Conservation (phyloP, 495 filamentous ascomycete species). For the Aspergillus nanangensis region DNA sequence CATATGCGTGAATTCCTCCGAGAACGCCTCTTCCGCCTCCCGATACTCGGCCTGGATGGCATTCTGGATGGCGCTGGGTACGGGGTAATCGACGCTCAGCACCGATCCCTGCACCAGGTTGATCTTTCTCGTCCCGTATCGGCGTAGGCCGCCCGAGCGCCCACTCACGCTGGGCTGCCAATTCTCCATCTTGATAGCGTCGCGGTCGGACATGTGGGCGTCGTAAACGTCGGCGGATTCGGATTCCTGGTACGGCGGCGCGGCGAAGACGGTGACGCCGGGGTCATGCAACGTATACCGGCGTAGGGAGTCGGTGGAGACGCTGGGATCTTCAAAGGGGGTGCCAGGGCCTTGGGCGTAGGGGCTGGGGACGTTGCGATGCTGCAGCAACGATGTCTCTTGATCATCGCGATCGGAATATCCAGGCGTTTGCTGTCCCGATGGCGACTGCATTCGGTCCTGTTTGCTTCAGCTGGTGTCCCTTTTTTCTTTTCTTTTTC, state of each 20-base stretch:
- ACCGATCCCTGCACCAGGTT: slow-evolving; percentile 94
- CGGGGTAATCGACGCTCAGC: slow-evolving; percentile 94
- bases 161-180: slow-evolving; percentile 78
- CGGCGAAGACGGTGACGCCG: slow-evolving; percentile 31
- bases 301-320: slow-evolving; percentile 36
- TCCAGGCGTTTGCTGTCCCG: slow-evolving; percentile 19
- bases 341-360: too few species aligned
- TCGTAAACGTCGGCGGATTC: slow-evolving; percentile 37
- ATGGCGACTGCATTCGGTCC: not conserved
- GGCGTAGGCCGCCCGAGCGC: slow-evolving; percentile 66
- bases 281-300: slow-evolving; percentile 35
- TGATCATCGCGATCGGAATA: slow-evolving; percentile 26
- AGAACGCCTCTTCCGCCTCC: slow-evolving; percentile 67
- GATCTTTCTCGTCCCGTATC: slow-evolving; percentile 90
- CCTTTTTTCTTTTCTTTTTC: too few species aligned
- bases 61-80: slow-evolving; percentile 95
- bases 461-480: not conserved
- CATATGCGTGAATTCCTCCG: slow-evolving; percentile 94
- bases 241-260: slow-evolving; percentile 50
- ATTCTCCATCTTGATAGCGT: slow-evolving; percentile 34
- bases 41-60: slow-evolving; percentile 91
- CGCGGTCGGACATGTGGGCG: slow-evolving; percentile 12
- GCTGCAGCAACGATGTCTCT: slow-evolving; percentile 24
- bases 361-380: slow-evolving; percentile 50
- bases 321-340: slow-evolving; percentile 77